Base-by-base conservation (phyloP, 805 yeast genomes). In the Spathaspora boniae region DNA sequence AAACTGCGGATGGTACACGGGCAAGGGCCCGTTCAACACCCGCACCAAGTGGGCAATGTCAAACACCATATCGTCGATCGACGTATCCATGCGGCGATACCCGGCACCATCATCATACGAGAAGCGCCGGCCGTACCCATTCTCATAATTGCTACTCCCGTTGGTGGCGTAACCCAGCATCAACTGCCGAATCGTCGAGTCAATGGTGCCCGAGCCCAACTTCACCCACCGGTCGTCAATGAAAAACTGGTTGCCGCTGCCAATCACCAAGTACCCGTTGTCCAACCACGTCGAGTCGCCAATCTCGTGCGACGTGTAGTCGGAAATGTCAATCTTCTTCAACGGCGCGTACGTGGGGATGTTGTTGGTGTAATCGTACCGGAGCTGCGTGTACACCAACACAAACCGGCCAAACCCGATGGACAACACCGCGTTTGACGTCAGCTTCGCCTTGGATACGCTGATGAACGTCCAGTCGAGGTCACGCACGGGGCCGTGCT, bases 201-300 rank as follows among this genome's bases (percentile, higher is more conserved):
- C 83, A 21, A 87, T 56, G 4, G 65, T 47, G 14, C 38, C 41
- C 11, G 46, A 45, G 2, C 61, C 68, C 29, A 66, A 37, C 31
- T 51, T 48, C 8, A 67, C 54, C 65, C 70, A 58, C 48, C 84
- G 80, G 52, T 87, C 95, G 40, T 85, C 85, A 23, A 89, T 70
- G 48, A 85, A 88, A 31, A 89, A 71, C 53, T 89, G 97, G 56
- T 89, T 89, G 0, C 97, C 97, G 11, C 91, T 70, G 3, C 93
- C 96, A 38, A 86, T 77, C 1, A 85, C 89, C 36, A 89, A 69
- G 12, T 79, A 73, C 1, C 94, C 95, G 48, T 81, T 78, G 31
- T 74, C 70, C 44, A 91, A 64, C 97, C 97, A 91, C 9, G 83
- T 68, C 11, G 94, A 82, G 54, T 89, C 97, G 6, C 96, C 96